phyloP scores from a whole-genome alignment of 2,329 filamentous ascomycete species.

The Aspergillus arachidicola region DNA sequence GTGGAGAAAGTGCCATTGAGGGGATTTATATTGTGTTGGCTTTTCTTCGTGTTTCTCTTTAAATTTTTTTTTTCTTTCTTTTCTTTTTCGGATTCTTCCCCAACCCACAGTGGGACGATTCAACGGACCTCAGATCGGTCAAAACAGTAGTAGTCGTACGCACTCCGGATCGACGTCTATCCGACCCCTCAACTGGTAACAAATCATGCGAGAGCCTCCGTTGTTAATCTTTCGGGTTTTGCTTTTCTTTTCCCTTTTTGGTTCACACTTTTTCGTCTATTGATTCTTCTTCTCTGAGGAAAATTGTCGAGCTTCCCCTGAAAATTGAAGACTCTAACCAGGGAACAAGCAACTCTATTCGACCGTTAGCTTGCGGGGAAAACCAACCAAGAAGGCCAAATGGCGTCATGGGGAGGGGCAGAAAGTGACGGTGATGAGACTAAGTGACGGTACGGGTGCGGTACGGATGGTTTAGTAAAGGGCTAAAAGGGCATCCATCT shows the following conservation, averaged over 20 bases:
- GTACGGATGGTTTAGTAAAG: neutral
- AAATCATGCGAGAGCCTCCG: neutral
- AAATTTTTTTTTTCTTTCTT: neutral
- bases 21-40: constrained; percentile 9
- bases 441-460: constrained; percentile 13
- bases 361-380: constrained; percentile 22
- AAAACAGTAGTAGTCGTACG: neutral
- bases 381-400: constrained; percentile 10
- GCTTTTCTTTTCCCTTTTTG: neutral
- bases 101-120: neutral
- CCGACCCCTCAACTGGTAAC: neutral
- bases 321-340: neutral
- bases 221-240: neutral
- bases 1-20: constrained; percentile 20
- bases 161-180: neutral
- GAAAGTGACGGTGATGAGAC: constrained; percentile 8
- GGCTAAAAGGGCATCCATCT: neutral
- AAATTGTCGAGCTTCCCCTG: neutral
- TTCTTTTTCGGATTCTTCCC: neutral
- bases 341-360: constrained; percentile 8
- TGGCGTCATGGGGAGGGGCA: constrained; percentile 24
- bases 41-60: neutral
- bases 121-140: neutral
- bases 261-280: neutral
- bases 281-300: neutral